Conservation (phyloP, 2,329 filamentous ascomycete genomes). For the Cladosporium sp. region DNA sequence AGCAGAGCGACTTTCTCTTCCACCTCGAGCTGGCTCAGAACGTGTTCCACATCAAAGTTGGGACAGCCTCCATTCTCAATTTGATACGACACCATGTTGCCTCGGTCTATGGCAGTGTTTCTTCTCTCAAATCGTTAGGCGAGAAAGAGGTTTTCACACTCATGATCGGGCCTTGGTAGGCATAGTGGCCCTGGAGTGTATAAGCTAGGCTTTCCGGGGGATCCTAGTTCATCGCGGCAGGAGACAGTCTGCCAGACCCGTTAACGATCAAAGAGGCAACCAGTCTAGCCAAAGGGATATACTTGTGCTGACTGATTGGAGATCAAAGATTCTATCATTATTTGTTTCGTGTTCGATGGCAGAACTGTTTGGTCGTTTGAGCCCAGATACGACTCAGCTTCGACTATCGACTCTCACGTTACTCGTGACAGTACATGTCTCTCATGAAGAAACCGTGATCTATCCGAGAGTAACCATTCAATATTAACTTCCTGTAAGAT, state of each 20-base stretch:
- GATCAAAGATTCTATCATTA: background rate
- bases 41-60: slow-evolving; percentile 27
- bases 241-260: too few species aligned
- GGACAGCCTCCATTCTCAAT: too few species aligned
- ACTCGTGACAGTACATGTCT: background rate
- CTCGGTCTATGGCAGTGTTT: too few species aligned
- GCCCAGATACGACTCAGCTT: background rate
- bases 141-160: too few species aligned
- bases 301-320: background rate
- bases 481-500: background rate
- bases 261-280: background rate
- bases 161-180: too few species aligned
- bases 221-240: too few species aligned
- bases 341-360: background rate
- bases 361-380: background rate
- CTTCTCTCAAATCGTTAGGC: too few species aligned
- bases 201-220: too few species aligned
- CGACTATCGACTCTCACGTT: background rate
- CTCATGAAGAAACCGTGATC: background rate
- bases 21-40: slow-evolving; percentile 25
- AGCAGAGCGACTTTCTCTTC: slow-evolving; percentile 28
- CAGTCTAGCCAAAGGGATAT: too few species aligned
- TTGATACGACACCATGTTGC: too few species aligned
- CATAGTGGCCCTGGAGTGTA: too few species aligned
- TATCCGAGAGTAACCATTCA: background rate